Evolutionary conservation across 1,139 yeast genomes (phyloP), one percentile per base, ranked within the genome.

Genomic region (Yamadazyma spencermartinsiae): DNA sequence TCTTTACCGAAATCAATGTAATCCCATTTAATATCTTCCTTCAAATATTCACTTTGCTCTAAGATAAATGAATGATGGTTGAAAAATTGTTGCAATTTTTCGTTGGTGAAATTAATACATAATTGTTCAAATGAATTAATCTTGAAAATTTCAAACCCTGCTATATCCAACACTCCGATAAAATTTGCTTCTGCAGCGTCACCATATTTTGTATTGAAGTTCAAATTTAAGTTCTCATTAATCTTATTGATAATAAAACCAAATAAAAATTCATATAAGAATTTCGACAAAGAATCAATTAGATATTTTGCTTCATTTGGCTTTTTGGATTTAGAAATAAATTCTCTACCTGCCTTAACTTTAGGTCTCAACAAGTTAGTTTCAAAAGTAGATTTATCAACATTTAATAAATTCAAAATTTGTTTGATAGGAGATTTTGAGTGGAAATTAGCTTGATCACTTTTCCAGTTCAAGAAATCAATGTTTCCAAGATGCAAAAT

Each of bases 1-100:
- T 94, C 98, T 46, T 84, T 87, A n/a, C 98, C 98, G 63, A 89
- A 94, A 60, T 94, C 98, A 36, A 90, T 85, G 49, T 86, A 94
- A 51, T 89, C 85, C 99, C 99, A 94, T 48, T 87, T 90, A 41
- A 94, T 92, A 49, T 89, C 87, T 63, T 94, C 98, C 41, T 89
- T 78, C 44, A 90, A 67, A 55, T 94, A 94, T 62, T 94, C 98
- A 56, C 90, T 90, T 63, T 94, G 99, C 60, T 94, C 99, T 31
- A 94, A 72, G 11, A 90, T 95, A 66, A 94, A 94, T 79, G 95
- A 90, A 61, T 92, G 98, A 60, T 94, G 98, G 57, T 94, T 94
- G 74, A 94, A 94, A 56, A 89, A 92, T 60, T 94, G 98, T 61
- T 94, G 98, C 33, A 94, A 71, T 56, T 87, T 89, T 62, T 94